Evolutionary conservation across 1,139 yeast species (phyloP), one percentile per base, ranked within the genome.

Genomic region (Nakaseomyces sp.): DNA sequence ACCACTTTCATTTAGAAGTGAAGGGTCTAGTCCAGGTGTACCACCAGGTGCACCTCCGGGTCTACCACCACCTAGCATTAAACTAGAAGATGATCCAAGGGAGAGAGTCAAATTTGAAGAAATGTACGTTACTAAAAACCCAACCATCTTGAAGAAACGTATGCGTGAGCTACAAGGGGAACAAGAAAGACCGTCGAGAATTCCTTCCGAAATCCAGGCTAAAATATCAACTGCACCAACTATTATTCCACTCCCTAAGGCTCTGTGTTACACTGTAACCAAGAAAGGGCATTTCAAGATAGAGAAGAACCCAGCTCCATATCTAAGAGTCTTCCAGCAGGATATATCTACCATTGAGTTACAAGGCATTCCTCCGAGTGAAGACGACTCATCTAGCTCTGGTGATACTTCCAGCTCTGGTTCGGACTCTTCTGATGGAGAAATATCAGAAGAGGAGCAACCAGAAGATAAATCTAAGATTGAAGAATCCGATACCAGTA

Each of bases 281-380:
- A 32, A 32, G 36, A 32, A 32, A 32, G 36, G 36, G 5, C 17
- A 32, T 18, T 22, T 32, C 17, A 32, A 32, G 24, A 32, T 32
- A 32, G 36, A 32, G 12, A 32, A 32, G 24, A 32, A 18, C 36
- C 36, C 36, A 8, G 36, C 36, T 12, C 36, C 36, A 32, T 32
- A 32, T 13, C 24, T 32, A 2, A 17, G 36, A 32, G 36, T 32
- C 12, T 32, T 32, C 12, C 36, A 32, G 12, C 36, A 32, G 12
- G 36, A 32, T n/a, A 32, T 32, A 9, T 32, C 36, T 10, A 32
- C 22, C 1, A 32, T 32, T 32, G 36, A 32, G 24, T 4, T 32
- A 10, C 36, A 19, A 9, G 36, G 36, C 9, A 32, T 32, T 12
- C 36, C 36, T 18, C 36, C 36, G 2, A 32, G 36, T 32, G 36